These are phyloP conservation scores for Populus tremula DNA, from an alignment of 345 rosid species.

Conservation along the genomic window DNA sequence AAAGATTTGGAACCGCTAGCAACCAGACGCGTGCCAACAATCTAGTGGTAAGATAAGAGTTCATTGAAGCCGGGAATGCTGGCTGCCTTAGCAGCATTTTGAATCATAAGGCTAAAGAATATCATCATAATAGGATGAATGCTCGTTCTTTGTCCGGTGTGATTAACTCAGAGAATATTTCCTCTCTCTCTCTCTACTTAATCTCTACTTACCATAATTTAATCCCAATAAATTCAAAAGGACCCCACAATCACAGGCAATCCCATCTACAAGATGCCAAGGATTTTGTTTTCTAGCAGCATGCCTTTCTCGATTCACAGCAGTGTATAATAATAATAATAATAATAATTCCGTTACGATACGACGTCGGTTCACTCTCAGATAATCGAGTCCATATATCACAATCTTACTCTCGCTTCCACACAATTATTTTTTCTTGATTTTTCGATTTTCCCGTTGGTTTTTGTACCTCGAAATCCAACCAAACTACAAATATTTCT, in stretches of 20 bases:
- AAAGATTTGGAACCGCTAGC: no score
- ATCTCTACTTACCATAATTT: conserved; percentile 4
- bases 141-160: background rate
- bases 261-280: background rate
- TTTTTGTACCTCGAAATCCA: conserved; percentile 1
- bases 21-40: no score
- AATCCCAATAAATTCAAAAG: conserved; percentile 14
- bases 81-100: no score
- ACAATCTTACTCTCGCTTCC: background rate
- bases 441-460: background rate
- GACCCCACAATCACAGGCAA: conserved; percentile 15
- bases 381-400: background rate
- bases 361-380: conserved; percentile 11
- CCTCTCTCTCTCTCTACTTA: background rate
- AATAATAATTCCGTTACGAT: no score
- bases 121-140: no score
- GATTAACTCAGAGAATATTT: background rate
- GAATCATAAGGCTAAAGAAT: no score
- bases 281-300: background rate
- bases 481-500: conserved; percentile 18
- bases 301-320: background rate
- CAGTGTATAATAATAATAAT: no score
- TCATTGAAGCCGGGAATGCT: no score
- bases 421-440: background rate
- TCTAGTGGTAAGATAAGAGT: no score